Percentiles rank a stretch among this genome's conserved stretches.
Evolutionary conservation across 169 alveolate species (phyloP).

Genomic region (Plasmodium billcollinsi): DNA sequence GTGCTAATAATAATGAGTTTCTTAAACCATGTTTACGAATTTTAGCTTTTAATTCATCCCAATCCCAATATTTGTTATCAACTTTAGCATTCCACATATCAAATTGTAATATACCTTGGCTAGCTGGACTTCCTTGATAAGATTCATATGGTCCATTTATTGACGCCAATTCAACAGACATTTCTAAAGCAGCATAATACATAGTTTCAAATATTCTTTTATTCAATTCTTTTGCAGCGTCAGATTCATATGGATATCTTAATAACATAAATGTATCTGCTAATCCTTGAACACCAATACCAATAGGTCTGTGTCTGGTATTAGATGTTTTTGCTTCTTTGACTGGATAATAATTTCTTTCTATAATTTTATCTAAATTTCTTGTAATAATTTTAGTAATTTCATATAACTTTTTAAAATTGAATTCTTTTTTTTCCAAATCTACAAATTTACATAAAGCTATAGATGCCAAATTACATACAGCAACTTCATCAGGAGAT

Average conservation of each 20-base stretch:
- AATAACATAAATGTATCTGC: conserved; percentile 98
- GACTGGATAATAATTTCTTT: conserved; percentile 96
- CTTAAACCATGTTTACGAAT: conserved; percentile 95
- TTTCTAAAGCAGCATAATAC: conserved; percentile 97
- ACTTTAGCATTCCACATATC: conserved; percentile 96
- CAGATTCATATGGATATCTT: conserved; percentile 96
- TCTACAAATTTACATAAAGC: conserved; percentile 92
- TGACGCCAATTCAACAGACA: conserved; percentile 95
- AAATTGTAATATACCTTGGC: conserved; percentile 96
- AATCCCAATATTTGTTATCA: conserved; percentile 92
- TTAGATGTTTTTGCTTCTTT: conserved; percentile 95
- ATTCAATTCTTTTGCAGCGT: conserved; percentile 94
- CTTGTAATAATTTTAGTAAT: conserved; percentile 94
- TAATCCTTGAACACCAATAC: conserved; percentile 99
- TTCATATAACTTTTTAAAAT: conserved; percentile 88
- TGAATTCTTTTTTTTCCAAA: conserved; percentile 80
- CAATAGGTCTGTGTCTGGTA: conserved; percentile 98
- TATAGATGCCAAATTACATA: conserved; percentile 98
- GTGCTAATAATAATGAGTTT: conserved; percentile 97
- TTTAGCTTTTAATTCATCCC: conserved; percentile 94
- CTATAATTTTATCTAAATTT: conserved; percentile 97
- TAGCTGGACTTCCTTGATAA: conserved; percentile 96
- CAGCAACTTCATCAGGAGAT: conserved; percentile 98
- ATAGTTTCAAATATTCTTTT: conserved; percentile 97
- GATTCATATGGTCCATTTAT: conserved; percentile 95